Base-by-base conservation (phyloP, 2,329 filamentous ascomycete genomes). In the Talaromyces sp. region DNA sequence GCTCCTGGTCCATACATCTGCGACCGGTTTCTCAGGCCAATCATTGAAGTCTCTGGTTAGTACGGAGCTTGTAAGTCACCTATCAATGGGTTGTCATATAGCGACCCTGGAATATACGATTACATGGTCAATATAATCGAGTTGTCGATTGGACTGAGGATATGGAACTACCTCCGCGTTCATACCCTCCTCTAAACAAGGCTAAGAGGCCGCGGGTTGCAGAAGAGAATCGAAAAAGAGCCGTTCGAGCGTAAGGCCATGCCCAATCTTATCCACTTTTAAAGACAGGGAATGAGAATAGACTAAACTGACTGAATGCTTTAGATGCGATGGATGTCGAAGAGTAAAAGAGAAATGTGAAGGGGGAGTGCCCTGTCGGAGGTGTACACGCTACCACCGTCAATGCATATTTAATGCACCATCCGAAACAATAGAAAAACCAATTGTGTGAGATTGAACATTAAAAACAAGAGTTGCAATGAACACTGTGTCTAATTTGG, bases 331-430 rank as follows among this genome's bases (percentile, higher is more conserved):
- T 70, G 81, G 81, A 61, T 85, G 83, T 72, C 82, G 83, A 65
- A 78, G 82, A 67, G 79, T 83, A 65, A 85, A 85, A 70, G 83
- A 85, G 72, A 84, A 85, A 73, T 85, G 83, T 69, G 83, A 85
- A 68, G 84, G 83, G 56, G 84, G 83, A 59, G 77, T 83, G 19
- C 84, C 84, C 1, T 85, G 83, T 70, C 81, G 82, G 56, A 76
- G 84, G 63, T 85, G 83, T 70, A 76, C 80, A 64, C 82, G 82
- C 65, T 80, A 84, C 68, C 80, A 79, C 65, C 79, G 83, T 50
- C 79, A 80, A 68, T 85, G 83, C 72, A 77, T 82, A 65, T 84
- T 84, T 68, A 77, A 76, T 24, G 74, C 77, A 10, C 77, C 76
- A 59, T 72, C 75, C 39, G 76, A 78, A 54, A 73, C 73, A 50